Evolutionary conservation across 2,329 filamentous ascomycete genomes (phyloP).

Genomic region (Xylariaceae sp.): DNA sequence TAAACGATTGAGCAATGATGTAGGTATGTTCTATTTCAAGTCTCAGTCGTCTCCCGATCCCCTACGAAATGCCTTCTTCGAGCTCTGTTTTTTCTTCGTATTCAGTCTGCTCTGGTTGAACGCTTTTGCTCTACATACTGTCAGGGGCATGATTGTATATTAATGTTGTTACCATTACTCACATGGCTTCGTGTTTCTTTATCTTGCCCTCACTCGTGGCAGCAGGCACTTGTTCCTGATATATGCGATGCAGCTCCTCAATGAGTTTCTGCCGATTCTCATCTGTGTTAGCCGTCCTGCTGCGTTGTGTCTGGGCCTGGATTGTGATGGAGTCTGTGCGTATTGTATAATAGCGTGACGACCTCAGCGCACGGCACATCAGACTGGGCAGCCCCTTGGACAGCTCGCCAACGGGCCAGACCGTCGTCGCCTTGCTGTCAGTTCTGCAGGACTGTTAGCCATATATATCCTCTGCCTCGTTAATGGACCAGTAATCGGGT

Average conservation of each 20-base stretch:
- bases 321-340: slow-evolving; percentile 49
- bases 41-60: slow-evolving; percentile 26
- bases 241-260: slow-evolving; percentile 46
- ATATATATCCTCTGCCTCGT: neutral
- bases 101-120: slow-evolving; percentile 43
- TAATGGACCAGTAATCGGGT: neutral
- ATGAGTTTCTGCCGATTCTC: slow-evolving; percentile 48
- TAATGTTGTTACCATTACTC: slow-evolving; percentile 24
- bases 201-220: slow-evolving; percentile 43
- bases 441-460: slow-evolving; percentile 38
- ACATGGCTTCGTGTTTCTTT: slow-evolving; percentile 47
- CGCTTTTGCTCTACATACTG: slow-evolving; percentile 39
- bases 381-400: slow-evolving; percentile 42
- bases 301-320: slow-evolving; percentile 51
- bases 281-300: slow-evolving; percentile 46
- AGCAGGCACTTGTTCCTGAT: slow-evolving; percentile 42
- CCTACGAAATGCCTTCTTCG: slow-evolving; percentile 46
- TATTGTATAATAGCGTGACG: slow-evolving; percentile 50
- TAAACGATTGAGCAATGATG: neutral
- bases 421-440: slow-evolving; percentile 54
- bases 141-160: slow-evolving; percentile 13
- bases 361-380: slow-evolving; percentile 43
- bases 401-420: slow-evolving; percentile 46
- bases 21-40: neutral
- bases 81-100: slow-evolving; percentile 45